Conservation (phyloP, 306 rosid genomes). For the Citrullus mucosospermus region DNA sequence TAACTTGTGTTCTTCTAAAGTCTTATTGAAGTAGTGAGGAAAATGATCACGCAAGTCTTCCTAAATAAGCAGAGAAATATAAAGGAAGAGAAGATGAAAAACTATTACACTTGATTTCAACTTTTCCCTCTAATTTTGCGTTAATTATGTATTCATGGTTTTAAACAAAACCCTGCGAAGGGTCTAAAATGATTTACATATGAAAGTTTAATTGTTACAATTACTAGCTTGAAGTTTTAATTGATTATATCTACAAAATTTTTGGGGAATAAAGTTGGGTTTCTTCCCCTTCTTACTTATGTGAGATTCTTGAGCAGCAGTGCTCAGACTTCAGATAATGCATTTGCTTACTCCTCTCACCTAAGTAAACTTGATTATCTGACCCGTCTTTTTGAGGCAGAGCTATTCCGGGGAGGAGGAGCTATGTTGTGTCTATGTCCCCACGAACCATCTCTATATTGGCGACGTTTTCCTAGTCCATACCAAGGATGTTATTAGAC, state of each 20-base stretch:
- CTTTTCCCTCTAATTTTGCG: neutral
- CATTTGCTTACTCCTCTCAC: neutral
- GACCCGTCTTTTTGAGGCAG: conserved; percentile 19
- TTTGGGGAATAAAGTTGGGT: too few relatives aligned
- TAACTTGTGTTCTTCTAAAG: neutral
- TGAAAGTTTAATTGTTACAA: neutral
- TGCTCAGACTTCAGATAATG: neutral
- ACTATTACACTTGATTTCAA: neutral
- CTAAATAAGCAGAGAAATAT: neutral
- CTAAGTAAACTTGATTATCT: neutral
- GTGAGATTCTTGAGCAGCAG: neutral
- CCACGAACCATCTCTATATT: conserved; percentile 79
- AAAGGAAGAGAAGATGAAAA: neutral
- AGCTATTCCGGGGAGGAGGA: conserved; percentile 75
- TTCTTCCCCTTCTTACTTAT: neutral
- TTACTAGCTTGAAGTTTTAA: neutral
- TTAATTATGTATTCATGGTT: neutral
- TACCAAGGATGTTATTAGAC: conserved; percentile 67
- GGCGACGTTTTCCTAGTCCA: conserved; percentile 74
- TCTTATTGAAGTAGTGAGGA: neutral
- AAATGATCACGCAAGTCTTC: neutral
- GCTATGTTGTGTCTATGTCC: conserved; percentile 78
- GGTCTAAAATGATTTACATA: neutral
- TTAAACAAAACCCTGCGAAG: neutral
- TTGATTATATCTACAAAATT: neutral